Evolutionary conservation across 192 early-diverging fungal genomes (phyloP).

Genomic region (Coemansia sp.): DNA sequence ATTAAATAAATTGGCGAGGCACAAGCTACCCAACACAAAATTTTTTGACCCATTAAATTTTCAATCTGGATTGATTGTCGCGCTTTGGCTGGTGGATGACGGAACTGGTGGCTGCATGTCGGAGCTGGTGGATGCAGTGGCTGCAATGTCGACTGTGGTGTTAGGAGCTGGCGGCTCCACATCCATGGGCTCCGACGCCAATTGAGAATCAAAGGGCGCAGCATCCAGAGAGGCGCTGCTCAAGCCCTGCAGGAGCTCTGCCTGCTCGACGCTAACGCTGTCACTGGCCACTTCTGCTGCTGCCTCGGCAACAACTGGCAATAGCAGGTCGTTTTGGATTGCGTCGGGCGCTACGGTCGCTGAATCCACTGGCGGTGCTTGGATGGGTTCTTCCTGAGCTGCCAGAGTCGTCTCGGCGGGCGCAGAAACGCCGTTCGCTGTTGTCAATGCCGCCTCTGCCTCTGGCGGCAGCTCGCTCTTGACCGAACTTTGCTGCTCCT

Average conservation of each 20-base stretch:
- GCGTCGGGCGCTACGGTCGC: too few species aligned
- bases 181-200: not conserved
- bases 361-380: too few species aligned
- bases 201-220: not conserved
- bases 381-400: too few species aligned
- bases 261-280: not conserved
- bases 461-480: not conserved
- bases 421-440: too few species aligned
- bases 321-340: too few species aligned
- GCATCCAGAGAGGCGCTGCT: conserved; percentile 1
- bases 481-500: not conserved
- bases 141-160: not conserved
- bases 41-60: not conserved
- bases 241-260: not conserved
- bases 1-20: not conserved
- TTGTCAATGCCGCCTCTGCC: not conserved
- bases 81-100: too few species aligned
- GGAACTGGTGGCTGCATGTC: too few species aligned
- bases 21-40: too few species aligned
- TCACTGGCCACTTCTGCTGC: not conserved
- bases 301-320: not conserved
- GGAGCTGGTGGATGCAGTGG: not conserved
- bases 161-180: not conserved
- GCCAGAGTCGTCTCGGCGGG: not conserved
- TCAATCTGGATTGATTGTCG: too few species aligned